Evolutionary conservation across 345 rosid species (phyloP).

Genomic region (Sapria himalayana): DNA sequence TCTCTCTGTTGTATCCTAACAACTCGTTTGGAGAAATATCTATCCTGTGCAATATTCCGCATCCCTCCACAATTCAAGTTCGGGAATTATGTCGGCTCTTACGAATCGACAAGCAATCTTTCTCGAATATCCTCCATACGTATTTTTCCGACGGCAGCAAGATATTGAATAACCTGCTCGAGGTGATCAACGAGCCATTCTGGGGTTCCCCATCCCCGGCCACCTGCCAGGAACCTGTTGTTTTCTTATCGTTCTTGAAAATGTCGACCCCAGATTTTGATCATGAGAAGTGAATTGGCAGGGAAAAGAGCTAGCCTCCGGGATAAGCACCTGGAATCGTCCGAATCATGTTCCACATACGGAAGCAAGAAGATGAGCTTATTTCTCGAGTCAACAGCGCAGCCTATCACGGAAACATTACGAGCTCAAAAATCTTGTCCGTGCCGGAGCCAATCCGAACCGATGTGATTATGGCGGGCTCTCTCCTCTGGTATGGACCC

Average conservation of each 20-base stretch:
- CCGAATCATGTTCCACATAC: conserved; percentile 65
- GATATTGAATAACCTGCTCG: conserved; percentile 57
- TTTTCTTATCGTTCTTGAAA: no score
- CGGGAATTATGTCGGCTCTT: conserved; percentile 56
- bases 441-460: conserved; percentile 77
- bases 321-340: conserved; percentile 58
- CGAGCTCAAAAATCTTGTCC: conserved; percentile 55
- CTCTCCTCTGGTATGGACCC: conserved; percentile 77
- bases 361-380: conserved; percentile 91
- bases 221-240: no score
- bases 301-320: conserved; percentile 54
- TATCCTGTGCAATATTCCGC: conserved; percentile 84
- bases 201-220: no score
- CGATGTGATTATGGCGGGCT: conserved; percentile 87
- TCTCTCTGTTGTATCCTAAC: conserved; percentile 32
- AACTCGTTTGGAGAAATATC: conserved; percentile 78
- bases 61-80: conserved; percentile 70
- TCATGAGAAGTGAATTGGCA: conserved; percentile 24
- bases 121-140: conserved; percentile 65
- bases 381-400: conserved; percentile 72
- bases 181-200: no score
- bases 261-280: no score
- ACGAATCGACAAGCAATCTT: conserved; percentile 74
- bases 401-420: conserved; percentile 67
- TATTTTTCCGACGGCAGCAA: conserved; percentile 77